These are phyloP conservation scores for Leishmania mexicana DNA, from an alignment of 208 protist species.

Conservation along the genomic window DNA sequence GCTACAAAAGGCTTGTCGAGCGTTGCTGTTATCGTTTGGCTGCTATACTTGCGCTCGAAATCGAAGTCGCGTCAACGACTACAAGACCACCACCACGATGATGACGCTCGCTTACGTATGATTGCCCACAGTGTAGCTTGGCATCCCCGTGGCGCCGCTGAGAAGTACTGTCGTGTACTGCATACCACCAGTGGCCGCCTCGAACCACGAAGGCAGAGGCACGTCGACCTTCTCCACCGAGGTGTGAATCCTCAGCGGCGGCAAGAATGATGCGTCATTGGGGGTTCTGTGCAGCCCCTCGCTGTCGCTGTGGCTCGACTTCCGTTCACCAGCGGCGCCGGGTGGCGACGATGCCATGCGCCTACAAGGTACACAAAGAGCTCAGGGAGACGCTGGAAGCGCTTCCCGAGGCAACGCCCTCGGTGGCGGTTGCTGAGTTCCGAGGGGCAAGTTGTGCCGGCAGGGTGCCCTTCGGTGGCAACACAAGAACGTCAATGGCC, in stretches of 20 bases:
- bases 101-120: background rate
- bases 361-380: background rate
- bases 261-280: background rate
- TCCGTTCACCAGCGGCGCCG: background rate
- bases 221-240: background rate
- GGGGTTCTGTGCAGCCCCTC: background rate
- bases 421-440: background rate
- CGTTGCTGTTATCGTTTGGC: background rate
- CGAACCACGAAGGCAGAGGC: conserved; percentile 18
- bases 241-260: conserved; percentile 6
- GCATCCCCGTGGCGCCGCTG: background rate
- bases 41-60: background rate
- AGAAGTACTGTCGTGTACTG: background rate
- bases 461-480: background rate
- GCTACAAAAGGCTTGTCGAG: background rate
- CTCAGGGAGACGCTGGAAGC: background rate
- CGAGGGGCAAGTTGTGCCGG: background rate
- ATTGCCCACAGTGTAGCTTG: background rate
- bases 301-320: background rate
- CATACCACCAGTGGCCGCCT: conserved; percentile 16
- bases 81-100: background rate
- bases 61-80: background rate
- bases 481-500: conserved; percentile 15
- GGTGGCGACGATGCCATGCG: no score
- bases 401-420: background rate